Base-by-base conservation (phyloP, 2,329 filamentous ascomycete species). In the Talaromyces sp. region DNA sequence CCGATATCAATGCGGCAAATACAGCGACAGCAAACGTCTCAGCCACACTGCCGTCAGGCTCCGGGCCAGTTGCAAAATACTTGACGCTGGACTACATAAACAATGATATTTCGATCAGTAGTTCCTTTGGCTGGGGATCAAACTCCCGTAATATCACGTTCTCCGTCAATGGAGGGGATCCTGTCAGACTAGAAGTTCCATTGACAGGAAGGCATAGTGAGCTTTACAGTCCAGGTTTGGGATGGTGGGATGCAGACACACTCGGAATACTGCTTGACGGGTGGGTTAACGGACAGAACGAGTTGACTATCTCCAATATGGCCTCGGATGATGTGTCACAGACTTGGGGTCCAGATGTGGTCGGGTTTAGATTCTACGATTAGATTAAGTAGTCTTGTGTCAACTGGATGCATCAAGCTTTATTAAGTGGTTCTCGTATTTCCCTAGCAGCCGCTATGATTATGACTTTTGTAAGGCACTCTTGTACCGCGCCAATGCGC, bases 401-500 rank as follows among this genome's bases (percentile, higher is more conserved):
- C n/a, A n/a, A n/a, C n/a, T n/a, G n/a, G n/a, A n/a, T n/a, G n/a
- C n/a, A n/a, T n/a, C n/a, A n/a, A n/a, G n/a, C n/a, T n/a, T 27
- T 27, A 27, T 27, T 4, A 27, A 27, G 24, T 27, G 9, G 9
- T 5, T 27, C 5, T 4, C 24, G 24, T 27, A 27, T 27, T 9
- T 27, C 24, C 24, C 9, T 27, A 9, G 24, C 9, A 8, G n/a
- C 13, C 2, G 4, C 11, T 19, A 24, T 4, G 27, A 4, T 10
- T 13, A 13, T 17, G 36, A 44, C 11, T 42, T 42, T 22, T 49
- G 29, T 13, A 43, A n/a, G 5, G 30, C 47, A 6, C 17, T 27
- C 14, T 49, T 49, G 30, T 24, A 95, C 60, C 84, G 83, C 49
- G 73, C 75, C 67, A 94, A 73, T 24, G 87, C 87, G 60, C 83